Percentiles rank a stretch among this genome's conserved stretches.
phyloP scores from a whole-genome alignment of 257 asterid species.

The Solanum lycopersicoides region DNA sequence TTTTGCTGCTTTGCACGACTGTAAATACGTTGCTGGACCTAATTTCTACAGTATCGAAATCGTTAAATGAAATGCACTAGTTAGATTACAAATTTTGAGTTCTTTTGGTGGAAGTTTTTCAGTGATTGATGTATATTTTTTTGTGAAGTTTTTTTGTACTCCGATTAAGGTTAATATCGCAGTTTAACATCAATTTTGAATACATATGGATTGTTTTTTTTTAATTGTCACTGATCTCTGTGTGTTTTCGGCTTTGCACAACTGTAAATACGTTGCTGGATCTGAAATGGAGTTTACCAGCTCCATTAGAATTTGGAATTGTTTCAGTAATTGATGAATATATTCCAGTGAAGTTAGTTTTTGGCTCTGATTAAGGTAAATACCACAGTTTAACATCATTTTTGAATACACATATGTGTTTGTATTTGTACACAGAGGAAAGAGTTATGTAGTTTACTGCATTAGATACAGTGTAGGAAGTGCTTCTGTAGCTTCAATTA shows the following conservation, averaged over 20 bases:
- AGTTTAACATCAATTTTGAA: background rate
- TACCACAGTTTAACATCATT: background rate
- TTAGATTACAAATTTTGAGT: background rate
- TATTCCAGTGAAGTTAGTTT: too few relatives aligned
- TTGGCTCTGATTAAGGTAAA: background rate
- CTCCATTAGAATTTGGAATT: background rate
- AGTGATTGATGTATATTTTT: background rate
- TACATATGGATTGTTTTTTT: background rate
- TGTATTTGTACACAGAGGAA: background rate
- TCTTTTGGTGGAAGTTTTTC: background rate
- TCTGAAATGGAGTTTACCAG: background rate
- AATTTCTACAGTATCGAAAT: background rate
- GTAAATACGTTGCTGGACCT: background rate
- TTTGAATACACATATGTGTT: background rate
- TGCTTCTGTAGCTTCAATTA: background rate
- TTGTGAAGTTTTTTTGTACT: background rate
- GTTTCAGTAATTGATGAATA: background rate
- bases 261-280: background rate
- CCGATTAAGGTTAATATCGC: background rate
- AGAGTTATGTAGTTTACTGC: background rate
- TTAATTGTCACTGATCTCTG: background rate
- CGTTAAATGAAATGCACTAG: background rate
- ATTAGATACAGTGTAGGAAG: background rate
- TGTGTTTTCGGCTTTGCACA: background rate
- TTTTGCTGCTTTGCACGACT: background rate